Evolutionary conservation across 208 protist species (phyloP).

Genomic region (Leishmania braziliensis): DNA sequence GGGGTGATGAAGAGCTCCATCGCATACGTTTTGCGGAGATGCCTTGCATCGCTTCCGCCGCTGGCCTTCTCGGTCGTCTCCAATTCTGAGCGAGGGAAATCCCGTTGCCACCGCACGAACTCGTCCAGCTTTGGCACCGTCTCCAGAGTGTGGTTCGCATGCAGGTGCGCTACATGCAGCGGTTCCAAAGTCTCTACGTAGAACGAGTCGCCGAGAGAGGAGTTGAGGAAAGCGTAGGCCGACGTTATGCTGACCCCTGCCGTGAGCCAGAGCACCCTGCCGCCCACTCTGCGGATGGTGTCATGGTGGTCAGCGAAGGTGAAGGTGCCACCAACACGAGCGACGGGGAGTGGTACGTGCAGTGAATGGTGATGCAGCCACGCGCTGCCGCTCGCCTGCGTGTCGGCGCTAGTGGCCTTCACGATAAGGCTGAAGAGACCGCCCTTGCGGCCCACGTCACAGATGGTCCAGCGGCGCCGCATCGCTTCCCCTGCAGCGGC

Average conservation of each 20-base stretch:
- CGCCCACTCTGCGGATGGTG: constrained; percentile 42
- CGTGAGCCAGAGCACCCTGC: constrained; percentile 74
- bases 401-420: constrained; percentile 36
- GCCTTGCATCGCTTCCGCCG: background rate
- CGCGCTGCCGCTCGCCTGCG: constrained; percentile 43
- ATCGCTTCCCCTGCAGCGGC: constrained; percentile 16
- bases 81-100: constrained; percentile 9
- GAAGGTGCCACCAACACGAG: constrained; percentile 58
- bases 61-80: background rate
- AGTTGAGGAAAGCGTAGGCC: constrained; percentile 61
- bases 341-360: constrained; percentile 54
- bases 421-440: constrained; percentile 72
- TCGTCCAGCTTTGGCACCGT: constrained; percentile 55
- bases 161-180: constrained; percentile 79
- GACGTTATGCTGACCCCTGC: constrained; percentile 76
- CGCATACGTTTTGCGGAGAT: constrained; percentile 23
- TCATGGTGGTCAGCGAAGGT: constrained; percentile 61
- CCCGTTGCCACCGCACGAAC: constrained; percentile 49
- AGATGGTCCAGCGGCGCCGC: constrained; percentile 72
- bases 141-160: constrained; percentile 53
- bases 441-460: constrained; percentile 40
- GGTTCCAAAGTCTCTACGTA: constrained; percentile 30
- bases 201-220: constrained; percentile 35
- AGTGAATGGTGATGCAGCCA: constrained; percentile 69
- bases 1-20: constrained; percentile 31